Evolutionary conservation across 2,329 filamentous ascomycete species (phyloP).

Genomic region (Aureobasidium uvarum): DNA sequence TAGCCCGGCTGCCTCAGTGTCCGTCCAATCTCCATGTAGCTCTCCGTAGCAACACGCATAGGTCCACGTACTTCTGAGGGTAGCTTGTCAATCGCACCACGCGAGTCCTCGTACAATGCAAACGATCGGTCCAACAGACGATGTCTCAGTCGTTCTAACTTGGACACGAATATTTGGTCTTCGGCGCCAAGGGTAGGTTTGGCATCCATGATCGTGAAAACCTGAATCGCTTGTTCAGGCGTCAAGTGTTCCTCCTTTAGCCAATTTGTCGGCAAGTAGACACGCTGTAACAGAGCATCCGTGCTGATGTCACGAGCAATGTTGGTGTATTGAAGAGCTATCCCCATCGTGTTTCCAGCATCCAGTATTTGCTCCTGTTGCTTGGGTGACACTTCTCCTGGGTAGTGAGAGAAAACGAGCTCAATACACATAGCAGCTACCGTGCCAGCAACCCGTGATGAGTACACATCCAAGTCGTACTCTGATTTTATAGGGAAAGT

Average conservation of each 20-base stretch:
- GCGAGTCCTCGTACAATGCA: conserved; percentile 56
- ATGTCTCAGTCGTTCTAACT: conserved; percentile 53
- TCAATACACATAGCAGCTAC: conserved; percentile 68
- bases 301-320: conserved; percentile 70
- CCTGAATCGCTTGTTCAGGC: conserved; percentile 54
- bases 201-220: conserved; percentile 27
- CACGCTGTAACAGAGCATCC: conserved; percentile 63
- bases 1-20: conserved; percentile 54
- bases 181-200: conserved; percentile 27
- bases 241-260: conserved; percentile 57
- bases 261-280: conserved; percentile 68
- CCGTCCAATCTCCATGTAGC: conserved; percentile 72
- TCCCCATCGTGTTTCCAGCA: conserved; percentile 65
- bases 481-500: conserved; percentile 59
- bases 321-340: conserved; percentile 74
- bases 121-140: conserved; percentile 62
- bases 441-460: conserved; percentile 67
- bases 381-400: conserved; percentile 34
- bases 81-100: conserved; percentile 59
- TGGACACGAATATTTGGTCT: conserved; percentile 47
- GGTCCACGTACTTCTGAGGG: conserved; percentile 61
- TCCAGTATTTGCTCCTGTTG: conserved; percentile 49
- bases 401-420: conserved; percentile 62
- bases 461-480: conserved; percentile 61
- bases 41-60: conserved; percentile 68